Conservation (phyloP, 495 filamentous ascomycete genomes). For the Trypethelium eluteriae region DNA sequence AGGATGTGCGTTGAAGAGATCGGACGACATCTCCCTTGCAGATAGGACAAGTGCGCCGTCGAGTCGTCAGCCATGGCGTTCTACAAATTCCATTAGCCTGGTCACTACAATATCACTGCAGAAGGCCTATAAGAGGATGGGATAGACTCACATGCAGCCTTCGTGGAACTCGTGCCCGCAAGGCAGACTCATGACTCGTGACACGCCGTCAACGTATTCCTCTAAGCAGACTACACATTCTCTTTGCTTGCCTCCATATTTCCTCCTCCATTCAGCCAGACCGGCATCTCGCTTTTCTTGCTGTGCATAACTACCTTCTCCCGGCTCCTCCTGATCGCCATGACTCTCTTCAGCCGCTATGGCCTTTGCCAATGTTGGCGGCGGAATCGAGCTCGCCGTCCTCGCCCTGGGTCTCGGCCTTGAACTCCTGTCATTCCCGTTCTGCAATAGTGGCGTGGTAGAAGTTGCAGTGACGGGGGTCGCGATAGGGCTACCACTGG, state of each 20-base stretch:
- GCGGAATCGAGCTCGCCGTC: slow-evolving; percentile 49
- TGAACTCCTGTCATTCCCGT: slow-evolving; percentile 20
- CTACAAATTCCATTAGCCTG: slow-evolving; percentile 42
- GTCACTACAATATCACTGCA: neutral
- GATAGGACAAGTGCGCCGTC: slow-evolving; percentile 90
- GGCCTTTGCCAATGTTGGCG: slow-evolving; percentile 6
- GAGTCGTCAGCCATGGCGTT: slow-evolving; percentile 95
- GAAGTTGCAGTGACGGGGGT: slow-evolving; percentile 55
- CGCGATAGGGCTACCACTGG: slow-evolving; percentile 47
- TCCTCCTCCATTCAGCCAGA: slow-evolving; percentile 58
- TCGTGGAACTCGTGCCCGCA: slow-evolving; percentile 98
- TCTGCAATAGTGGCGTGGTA: slow-evolving; percentile 64
- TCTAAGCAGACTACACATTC: slow-evolving; percentile 98
- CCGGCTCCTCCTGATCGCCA: slow-evolving; percentile 31
- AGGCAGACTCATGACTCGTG: slow-evolving; percentile 92
- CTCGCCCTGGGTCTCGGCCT: slow-evolving; percentile 54
- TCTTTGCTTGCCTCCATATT: slow-evolving; percentile 77
- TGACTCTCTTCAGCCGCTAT: slow-evolving; percentile 18
- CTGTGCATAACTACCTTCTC: slow-evolving; percentile 7
- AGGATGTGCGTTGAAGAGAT: slow-evolving; percentile 38
- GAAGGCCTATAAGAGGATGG: neutral
- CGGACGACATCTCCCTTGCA: slow-evolving; percentile 95
- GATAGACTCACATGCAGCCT: slow-evolving; percentile 86
- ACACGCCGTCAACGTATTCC: slow-evolving; percentile 93
- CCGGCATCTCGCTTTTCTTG: slow-evolving; percentile 46